Conservation (phyloP, 2,329 filamentous ascomycete species). For the Zelopaecilomyces penicillatus region DNA sequence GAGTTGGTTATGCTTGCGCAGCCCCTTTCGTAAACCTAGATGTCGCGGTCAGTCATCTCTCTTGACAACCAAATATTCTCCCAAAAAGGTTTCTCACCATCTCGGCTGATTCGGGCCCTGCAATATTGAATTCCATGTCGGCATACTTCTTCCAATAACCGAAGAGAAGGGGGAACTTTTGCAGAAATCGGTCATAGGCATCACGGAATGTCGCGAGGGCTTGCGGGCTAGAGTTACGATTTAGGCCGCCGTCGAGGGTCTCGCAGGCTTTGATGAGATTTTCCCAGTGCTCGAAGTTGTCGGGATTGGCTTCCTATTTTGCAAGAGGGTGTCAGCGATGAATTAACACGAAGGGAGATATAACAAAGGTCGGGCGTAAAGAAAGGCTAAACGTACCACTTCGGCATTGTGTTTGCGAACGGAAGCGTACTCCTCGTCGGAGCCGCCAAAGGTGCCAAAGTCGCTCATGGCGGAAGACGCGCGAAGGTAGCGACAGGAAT, state of each 20-base stretch:
- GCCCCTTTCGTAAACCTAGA: constrained; percentile 88
- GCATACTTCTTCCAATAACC: constrained; percentile 99
- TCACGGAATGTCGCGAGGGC: constrained; percentile 81
- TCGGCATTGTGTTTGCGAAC: constrained; percentile 70
- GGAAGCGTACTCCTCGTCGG: constrained; percentile 74
- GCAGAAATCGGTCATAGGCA: constrained; percentile 84
- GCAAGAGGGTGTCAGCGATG: constrained; percentile 14
- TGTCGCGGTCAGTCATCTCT: neutral
- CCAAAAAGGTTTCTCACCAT: constrained; percentile 55
- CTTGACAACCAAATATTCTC: too few species aligned
- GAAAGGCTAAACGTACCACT: constrained; percentile 47
- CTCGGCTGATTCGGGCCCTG: constrained; percentile 91
- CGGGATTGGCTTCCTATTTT: constrained; percentile 57
- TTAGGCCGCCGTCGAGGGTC: constrained; percentile 81
- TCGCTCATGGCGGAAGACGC: constrained; percentile 52
- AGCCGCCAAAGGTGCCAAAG: constrained; percentile 60
- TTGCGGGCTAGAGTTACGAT: constrained; percentile 91
- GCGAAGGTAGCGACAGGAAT: neutral
- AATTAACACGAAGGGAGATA: constrained; percentile 2
- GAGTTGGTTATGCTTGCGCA: constrained; percentile 88
- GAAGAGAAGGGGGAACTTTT: constrained; percentile 91
- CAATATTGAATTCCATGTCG: constrained; percentile 93
- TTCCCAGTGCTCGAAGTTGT: constrained; percentile 94
- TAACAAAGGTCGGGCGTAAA: neutral
- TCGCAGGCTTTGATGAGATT: constrained; percentile 79